Conservation (phyloP, 75 land plant genomes). For the Pinus tabuliformis region DNA sequence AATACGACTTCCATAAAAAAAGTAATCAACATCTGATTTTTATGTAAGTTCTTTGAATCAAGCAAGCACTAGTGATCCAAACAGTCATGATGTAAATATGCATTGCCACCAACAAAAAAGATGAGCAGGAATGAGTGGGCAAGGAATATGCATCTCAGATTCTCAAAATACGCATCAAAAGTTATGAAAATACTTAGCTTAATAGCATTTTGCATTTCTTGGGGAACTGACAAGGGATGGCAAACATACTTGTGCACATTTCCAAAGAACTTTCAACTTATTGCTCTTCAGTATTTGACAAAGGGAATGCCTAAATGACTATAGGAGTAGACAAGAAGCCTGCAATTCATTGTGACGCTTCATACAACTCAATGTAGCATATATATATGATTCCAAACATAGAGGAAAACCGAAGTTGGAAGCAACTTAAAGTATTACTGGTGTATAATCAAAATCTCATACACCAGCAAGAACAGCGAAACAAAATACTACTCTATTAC, state of each 20-base stretch:
- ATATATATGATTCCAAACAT: background rate
- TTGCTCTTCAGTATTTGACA: background rate
- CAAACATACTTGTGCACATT: background rate
- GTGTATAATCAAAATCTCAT: background rate
- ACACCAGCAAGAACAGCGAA: background rate
- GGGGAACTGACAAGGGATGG: background rate
- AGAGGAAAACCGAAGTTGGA: background rate
- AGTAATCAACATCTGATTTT: background rate
- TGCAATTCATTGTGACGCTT: background rate
- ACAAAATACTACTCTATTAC: background rate
- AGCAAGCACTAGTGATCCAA: background rate
- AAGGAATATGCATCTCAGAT: background rate
- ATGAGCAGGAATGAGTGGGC: background rate
- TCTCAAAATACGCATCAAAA: background rate
- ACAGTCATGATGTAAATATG: background rate
- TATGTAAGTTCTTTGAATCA: background rate
- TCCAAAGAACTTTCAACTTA: background rate
- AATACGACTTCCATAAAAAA: too few species aligned
- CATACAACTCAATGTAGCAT: background rate
- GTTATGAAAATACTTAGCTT: background rate
- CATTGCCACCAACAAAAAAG: background rate
- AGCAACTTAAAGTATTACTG: too few species aligned
- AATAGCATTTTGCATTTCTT: background rate
- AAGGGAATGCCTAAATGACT: background rate
- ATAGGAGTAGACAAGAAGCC: background rate